Conservation (phyloP, 1,284 basidiomycete genomes). For the Irpex sp. region DNA sequence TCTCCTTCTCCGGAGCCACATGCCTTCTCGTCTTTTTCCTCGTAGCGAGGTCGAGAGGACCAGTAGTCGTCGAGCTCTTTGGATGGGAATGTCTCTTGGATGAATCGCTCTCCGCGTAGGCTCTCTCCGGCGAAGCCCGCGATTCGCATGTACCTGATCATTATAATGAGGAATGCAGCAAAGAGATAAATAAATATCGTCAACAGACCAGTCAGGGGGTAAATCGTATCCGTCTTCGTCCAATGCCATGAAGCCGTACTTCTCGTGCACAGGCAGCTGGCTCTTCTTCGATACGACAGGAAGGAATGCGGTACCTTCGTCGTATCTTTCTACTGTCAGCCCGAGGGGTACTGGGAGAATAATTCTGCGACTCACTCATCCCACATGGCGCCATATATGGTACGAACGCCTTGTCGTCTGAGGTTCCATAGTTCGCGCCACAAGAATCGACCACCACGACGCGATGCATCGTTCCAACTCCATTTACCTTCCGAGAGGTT, state of each 20-base stretch:
- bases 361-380: conserved; percentile 56
- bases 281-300: conserved; percentile 58
- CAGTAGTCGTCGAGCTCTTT: conserved; percentile 76
- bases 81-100: conserved; percentile 62
- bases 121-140: conserved; percentile 68
- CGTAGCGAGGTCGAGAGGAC: conserved; percentile 57
- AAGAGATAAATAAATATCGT: background rate
- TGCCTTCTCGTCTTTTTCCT: conserved; percentile 31
- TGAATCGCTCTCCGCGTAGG: conserved; percentile 55
- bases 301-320: conserved; percentile 76
- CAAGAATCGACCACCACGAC: conserved; percentile 67
- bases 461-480: conserved; percentile 61
- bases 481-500: conserved; percentile 67
- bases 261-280: conserved; percentile 53
- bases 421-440: conserved; percentile 74
- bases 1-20: conserved; percentile 26
- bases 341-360: background rate
- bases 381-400: conserved; percentile 80
- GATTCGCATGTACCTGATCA: conserved; percentile 69
- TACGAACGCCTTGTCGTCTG: conserved; percentile 55
- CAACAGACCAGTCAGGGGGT: conserved; percentile 64
- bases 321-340: conserved; percentile 46
- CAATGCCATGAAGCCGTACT: conserved; percentile 58
- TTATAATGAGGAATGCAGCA: background rate
- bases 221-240: conserved; percentile 72